phyloP scores from a whole-genome alignment of 106 monocot species.

The Narthecium ossifragum region DNA sequence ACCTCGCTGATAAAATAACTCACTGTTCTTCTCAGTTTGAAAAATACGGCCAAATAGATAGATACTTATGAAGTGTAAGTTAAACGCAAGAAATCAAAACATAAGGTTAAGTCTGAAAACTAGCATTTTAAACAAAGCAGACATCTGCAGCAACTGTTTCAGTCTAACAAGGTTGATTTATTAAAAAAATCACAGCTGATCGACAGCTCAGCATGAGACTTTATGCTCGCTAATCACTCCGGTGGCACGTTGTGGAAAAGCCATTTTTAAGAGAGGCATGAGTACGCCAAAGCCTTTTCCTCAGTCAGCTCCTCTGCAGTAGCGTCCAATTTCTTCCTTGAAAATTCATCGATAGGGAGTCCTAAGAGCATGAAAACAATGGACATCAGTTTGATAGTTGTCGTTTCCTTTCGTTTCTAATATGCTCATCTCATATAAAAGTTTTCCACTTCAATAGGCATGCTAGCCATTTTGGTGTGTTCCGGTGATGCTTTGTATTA shows the following conservation, averaged over 20 bases:
- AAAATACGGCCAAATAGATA: too few species aligned
- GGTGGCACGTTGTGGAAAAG: neutral
- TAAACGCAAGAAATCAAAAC: neutral
- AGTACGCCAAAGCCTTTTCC: conserved; percentile 89
- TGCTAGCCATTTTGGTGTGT: too few species aligned
- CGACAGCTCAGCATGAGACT: too few species aligned
- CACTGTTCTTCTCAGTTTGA: too few species aligned
- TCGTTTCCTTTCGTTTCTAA: too few species aligned
- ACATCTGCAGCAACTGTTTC: neutral
- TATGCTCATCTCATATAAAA: too few species aligned
- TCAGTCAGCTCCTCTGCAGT: conserved; percentile 75
- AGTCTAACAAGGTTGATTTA: neutral
- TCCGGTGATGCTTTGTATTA: too few species aligned
- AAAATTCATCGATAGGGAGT: conserved; percentile 70
- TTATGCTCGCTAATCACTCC: too few species aligned
- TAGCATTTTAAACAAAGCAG: neutral
- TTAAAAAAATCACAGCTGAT: neutral
- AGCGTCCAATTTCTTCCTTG: conserved; percentile 92
- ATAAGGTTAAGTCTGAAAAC: neutral
- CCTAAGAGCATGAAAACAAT: conserved; percentile 22
- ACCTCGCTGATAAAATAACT: too few species aligned
- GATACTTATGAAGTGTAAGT: too few species aligned
- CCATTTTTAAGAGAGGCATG: conserved; percentile 56
- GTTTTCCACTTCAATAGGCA: too few species aligned
- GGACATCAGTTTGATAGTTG: neutral